Evolutionary conservation across 225 moss, liverwort and hornwort species (phyloP).

Genomic region (Marchantia paleacea): DNA sequence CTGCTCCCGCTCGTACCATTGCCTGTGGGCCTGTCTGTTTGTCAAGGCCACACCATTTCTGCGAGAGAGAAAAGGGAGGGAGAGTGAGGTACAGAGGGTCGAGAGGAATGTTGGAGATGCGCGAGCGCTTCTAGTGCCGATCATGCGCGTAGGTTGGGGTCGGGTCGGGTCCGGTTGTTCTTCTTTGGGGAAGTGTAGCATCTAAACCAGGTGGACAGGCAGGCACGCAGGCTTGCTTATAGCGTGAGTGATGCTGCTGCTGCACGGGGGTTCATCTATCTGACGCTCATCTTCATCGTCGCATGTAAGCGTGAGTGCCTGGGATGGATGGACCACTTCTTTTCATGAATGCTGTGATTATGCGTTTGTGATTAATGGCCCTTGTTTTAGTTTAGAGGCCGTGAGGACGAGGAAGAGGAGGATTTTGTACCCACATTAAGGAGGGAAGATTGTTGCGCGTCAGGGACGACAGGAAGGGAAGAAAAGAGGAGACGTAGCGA

Average conservation of each 20-base stretch:
- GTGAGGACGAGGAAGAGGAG: neutral
- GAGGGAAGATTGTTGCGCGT: slow-evolving; percentile 3
- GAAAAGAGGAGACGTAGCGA: neutral
- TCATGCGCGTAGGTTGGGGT: neutral
- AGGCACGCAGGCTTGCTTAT: neutral
- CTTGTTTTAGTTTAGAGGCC: neutral
- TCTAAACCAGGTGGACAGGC: neutral
- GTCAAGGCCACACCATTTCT: neutral
- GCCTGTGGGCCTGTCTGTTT: neutral
- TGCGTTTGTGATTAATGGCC: neutral
- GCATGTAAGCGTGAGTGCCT: slow-evolving; percentile 7
- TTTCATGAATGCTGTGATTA: neutral
- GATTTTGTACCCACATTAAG: neutral
- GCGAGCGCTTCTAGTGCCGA: slow-evolving; percentile 4
- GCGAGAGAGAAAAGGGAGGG: neutral
- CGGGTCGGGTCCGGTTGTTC: neutral
- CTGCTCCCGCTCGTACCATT: slow-evolving; percentile 17
- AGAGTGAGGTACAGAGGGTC: neutral
- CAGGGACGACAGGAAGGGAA: neutral
- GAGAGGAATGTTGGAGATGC: neutral
- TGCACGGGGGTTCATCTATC: neutral
- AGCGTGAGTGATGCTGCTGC: neutral
- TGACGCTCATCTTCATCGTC: neutral
- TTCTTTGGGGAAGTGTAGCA: neutral
- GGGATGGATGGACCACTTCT: slow-evolving; percentile 14